A percentile compares a stretch with the other conserved stretches of the same genome.
phyloP scores from a whole-genome alignment of 306 rosid species.

The Ormosia semicastrata region DNA sequence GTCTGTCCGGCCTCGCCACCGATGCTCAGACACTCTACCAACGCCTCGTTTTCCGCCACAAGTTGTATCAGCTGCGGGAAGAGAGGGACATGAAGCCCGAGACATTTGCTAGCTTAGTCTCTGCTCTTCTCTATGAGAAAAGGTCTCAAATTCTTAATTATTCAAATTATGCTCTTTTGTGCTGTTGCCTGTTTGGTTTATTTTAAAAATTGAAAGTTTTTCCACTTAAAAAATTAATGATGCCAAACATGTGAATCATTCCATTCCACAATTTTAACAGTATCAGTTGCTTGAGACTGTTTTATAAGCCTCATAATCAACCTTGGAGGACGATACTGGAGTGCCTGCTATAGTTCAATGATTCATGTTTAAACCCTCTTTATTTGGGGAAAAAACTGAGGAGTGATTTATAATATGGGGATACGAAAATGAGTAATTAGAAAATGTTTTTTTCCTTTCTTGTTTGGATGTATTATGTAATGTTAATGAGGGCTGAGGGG shows the following conservation, averaged over 20 bases:
- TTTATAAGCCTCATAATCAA: background rate
- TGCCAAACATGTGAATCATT: background rate
- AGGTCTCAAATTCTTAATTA: conserved; percentile 28
- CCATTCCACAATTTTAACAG: too few relatives aligned
- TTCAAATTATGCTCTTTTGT: too few relatives aligned
- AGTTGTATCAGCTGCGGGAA: conserved; percentile 86
- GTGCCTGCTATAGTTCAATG: background rate
- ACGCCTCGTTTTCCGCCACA: conserved; percentile 83
- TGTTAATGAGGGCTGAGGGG: background rate
- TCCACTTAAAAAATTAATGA: background rate
- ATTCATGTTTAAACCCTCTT: background rate
- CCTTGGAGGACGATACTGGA: background rate
- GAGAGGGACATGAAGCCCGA: conserved; percentile 95
- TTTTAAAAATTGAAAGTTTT: too few relatives aligned
- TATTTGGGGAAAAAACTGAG: too few relatives aligned
- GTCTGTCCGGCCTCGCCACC: conserved; percentile 93
- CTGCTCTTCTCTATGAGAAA: conserved; percentile 85
- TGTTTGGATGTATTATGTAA: too few relatives aligned
- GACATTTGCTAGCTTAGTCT: conserved; percentile 86
- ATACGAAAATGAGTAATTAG: too few relatives aligned
- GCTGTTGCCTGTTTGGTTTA: too few relatives aligned
- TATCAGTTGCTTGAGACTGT: background rate
- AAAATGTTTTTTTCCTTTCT: too few relatives aligned
- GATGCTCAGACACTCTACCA: conserved; percentile 94
- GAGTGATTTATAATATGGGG: too few relatives aligned